Percentiles rank a stretch among this genome's conserved stretches.
Evolutionary conservation across 129 eudicot species (phyloP).

Genomic region (Dittrichia graveolens): DNA sequence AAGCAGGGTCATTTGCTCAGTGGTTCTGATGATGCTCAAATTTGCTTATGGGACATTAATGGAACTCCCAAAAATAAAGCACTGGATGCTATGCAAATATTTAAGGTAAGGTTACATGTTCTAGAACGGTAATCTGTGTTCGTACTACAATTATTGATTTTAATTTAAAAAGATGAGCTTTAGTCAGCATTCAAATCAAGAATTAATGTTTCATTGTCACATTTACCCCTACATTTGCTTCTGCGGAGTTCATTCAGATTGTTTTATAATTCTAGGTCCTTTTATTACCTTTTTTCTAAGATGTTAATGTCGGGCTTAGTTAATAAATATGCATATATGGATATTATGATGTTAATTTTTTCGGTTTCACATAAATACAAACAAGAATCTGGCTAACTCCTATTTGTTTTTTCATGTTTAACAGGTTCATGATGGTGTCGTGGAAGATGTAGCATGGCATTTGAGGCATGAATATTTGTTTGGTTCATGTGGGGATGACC

Average conservation of each 20-base stretch:
- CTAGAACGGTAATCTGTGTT: background rate
- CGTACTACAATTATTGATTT: background rate
- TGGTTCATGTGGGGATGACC: slow-evolving; percentile 99
- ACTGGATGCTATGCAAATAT: slow-evolving; percentile 84
- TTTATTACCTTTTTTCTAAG: no score
- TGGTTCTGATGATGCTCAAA: slow-evolving; percentile 98
- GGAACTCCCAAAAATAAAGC: slow-evolving; percentile 78
- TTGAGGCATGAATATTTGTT: slow-evolving; percentile 85
- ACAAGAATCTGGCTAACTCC: slow-evolving; percentile 6
- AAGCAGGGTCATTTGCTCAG: slow-evolving; percentile 89
- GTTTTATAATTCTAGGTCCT: background rate
- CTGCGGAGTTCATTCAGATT: background rate
- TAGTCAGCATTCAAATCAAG: background rate
- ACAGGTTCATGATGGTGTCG: slow-evolving; percentile 93
- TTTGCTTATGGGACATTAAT: slow-evolving; percentile 94
- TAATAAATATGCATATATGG: no score
- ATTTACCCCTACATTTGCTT: background rate
- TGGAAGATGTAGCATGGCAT: slow-evolving; percentile 99
- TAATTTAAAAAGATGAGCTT: background rate
- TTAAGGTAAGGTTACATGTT: slow-evolving; percentile 53
- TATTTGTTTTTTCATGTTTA: slow-evolving; percentile 5
- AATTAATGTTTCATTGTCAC: background rate
- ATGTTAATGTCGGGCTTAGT: no score
- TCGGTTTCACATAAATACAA: background rate
- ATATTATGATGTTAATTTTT: no score